Evolutionary conservation across 352 stramenopile species (phyloP).

Genomic region (Pythium aristosporum): DNA sequence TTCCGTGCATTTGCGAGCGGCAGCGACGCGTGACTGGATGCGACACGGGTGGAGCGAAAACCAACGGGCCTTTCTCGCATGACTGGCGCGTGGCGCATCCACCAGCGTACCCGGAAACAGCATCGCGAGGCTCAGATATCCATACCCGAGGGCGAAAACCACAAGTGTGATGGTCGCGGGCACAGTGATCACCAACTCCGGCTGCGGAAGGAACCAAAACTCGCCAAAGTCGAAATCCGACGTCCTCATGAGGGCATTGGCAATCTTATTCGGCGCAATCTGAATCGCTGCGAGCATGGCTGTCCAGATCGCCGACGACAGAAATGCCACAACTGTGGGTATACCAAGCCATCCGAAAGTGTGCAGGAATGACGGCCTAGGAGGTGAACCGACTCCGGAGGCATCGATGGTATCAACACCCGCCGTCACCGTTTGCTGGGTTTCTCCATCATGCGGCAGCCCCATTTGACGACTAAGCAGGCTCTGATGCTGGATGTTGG

Average conservation of each 20-base stretch:
- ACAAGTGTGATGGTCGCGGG: slow-evolving; percentile 1
- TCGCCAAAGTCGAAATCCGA: slow-evolving; percentile 14
- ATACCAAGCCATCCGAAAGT: slow-evolving; percentile 12
- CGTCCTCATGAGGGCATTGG: slow-evolving; percentile 25
- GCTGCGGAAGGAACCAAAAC: slow-evolving; percentile 21
- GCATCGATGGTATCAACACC: too few species aligned
- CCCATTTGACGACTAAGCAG: too few species aligned
- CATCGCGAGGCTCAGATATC: not conserved
- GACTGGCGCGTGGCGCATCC: too few species aligned
- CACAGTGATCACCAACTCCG: not conserved
- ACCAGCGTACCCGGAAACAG: not conserved
- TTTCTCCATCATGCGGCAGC: too few species aligned
- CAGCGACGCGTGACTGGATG: too few species aligned
- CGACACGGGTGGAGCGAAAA: too few species aligned
- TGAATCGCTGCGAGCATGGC: slow-evolving; percentile 22
- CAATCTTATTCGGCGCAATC: not conserved
- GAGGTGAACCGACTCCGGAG: too few species aligned
- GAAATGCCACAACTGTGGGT: slow-evolving; percentile 19
- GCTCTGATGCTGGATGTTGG: too few species aligned
- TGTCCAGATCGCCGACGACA: slow-evolving; percentile 11
- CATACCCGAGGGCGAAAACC: slow-evolving; percentile 13
- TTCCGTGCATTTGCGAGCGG: too few species aligned
- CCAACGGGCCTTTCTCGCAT: too few species aligned
- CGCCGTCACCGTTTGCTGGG: too few species aligned
- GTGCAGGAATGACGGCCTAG: too few species aligned